A percentile compares a stretch with the other conserved stretches of the same genome.
phyloP scores from a whole-genome alignment of 179 eudicot species.

The Amaranthus tricolor region DNA sequence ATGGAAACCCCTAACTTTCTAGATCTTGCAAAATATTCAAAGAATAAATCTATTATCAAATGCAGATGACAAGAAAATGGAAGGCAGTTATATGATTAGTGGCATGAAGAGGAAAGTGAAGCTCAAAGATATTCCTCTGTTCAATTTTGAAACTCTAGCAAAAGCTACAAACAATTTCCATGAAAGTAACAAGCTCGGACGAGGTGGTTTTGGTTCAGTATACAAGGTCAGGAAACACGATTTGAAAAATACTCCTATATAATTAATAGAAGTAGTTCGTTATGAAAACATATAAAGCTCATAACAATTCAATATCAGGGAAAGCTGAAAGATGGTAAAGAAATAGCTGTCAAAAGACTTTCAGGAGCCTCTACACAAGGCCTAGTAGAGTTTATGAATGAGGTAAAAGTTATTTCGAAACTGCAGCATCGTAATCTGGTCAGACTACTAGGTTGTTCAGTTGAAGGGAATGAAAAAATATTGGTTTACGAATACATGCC shows the following conservation, averaged over 20 bases:
- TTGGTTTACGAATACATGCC: slow-evolving; percentile 48
- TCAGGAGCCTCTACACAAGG: slow-evolving; percentile 43
- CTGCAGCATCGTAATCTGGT: slow-evolving; percentile 53
- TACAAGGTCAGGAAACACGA: slow-evolving; percentile 14
- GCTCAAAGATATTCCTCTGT: slow-evolving; percentile 23
- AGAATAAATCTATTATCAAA: not conserved
- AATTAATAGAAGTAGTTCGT: not conserved
- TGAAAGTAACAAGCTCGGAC: slow-evolving; percentile 24
- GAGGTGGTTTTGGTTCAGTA: slow-evolving; percentile 31
- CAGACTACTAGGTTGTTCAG: slow-evolving; percentile 41
- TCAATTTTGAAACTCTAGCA: slow-evolving; percentile 18
- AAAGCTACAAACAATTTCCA: slow-evolving; percentile 28
- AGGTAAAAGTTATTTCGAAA: slow-evolving; percentile 35
- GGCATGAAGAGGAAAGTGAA: not conserved
- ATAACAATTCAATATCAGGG: slow-evolving; percentile 26
- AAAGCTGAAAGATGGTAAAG: slow-evolving; percentile 27
- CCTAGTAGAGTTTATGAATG: slow-evolving; percentile 41
- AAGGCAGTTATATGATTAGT: not conserved
- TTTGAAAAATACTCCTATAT: not conserved
- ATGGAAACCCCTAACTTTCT: not conserved
- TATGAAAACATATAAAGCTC: not conserved
- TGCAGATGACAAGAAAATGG: slow-evolving; percentile 10
- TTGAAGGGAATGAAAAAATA: slow-evolving; percentile 39
- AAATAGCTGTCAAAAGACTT: slow-evolving; percentile 42
- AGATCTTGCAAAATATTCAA: not conserved